Evolutionary conservation across 2,329 filamentous ascomycete genomes (phyloP), one percentile per base, ranked within the genome.

Genomic region (Cercospora berteroae): DNA sequence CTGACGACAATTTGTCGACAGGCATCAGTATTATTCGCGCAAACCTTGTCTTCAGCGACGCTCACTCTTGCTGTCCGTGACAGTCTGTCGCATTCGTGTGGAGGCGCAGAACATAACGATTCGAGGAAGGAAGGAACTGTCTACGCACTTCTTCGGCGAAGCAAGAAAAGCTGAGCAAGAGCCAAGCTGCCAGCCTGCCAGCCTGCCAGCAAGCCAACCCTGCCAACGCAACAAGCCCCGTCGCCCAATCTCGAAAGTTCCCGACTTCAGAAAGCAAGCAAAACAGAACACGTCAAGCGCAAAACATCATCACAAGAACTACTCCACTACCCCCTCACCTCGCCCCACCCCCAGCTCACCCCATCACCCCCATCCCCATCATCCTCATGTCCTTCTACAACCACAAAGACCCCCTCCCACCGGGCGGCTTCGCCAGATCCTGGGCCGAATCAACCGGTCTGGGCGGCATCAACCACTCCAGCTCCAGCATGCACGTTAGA

Each of bases 381-480:
- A 52, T 29, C 23, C n/a, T 18, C 50, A 58, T 58, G 31, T 31
- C 55, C 27, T 33, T 58, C n/a, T 58, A 33, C 55, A 36, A 58
- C 31, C 55, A 58, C 55, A 58, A 58, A 58, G 55, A 36, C 18
- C 57, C 63, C 25, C 39, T 64, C 55, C 57, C 42, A 42, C 29
- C 56, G 23, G 50, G 69, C 50, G 59, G 62, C 61, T 44, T 69
- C 44, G 59, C 69, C 61, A 63, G 66, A 72, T 71, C 68, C 60
- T 60, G 59, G 31, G 61, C 56, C 20, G 55, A 39, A 29, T 18
- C 31, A 2, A 55, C 48, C 48, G 56, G 63, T 16, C 63, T 60
- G 31, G 52, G 63, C 31, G 50, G 55, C 65, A 69, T 50, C 25
- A 75, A 77, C 73, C 73, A 72, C 44, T 75, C 76, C 8, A 64